Base-by-base conservation (phyloP, 2,329 filamentous ascomycete species). In the Aspergillus alliaceus region DNA sequence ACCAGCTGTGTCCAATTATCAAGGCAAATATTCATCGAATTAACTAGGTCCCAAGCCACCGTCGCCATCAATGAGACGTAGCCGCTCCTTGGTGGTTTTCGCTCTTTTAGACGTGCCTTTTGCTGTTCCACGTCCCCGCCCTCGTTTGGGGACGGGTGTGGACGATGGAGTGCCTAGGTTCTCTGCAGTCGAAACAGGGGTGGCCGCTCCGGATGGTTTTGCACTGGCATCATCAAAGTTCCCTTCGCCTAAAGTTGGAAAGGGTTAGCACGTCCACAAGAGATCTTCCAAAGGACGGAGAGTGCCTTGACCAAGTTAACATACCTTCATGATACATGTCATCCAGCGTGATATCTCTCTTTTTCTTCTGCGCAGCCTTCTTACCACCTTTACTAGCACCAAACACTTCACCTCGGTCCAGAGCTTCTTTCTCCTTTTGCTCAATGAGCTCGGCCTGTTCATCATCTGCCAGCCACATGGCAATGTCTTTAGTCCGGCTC, bases 241-340 rank as follows among this genome's bases (percentile, higher is more conserved):
- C 59, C 95, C 95, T 82, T 99, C 95, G 68, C 93, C 93, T 98
- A 69, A 53, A 60, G 42, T 40, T 40, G 47, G n/a, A 32, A 42
- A 32, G 25, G 51, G 44, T 27, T 18, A 22, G 24, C 39, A n/a
- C 24, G 18, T 25, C 47, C 4, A 42, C n/a, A 32, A 14, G 8
- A 12, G 12, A n/a, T 15, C 14, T 25, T 5, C 4, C 27, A n/a
- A 34, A 15, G n/a, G 12, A 8, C 3, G 9, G 9, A 34, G 27
- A 52, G 51, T 32, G 42, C 29, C n/a, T 31, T 6, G 1, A 18
- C 6, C 59, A n/a, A 4, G 54, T 14, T 8, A 12, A 79, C 90
- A 87, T 75, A 96, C 95, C 95, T 83, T 99, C 95, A 74, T 99
- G 95, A 78, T 99, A 99, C 90, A 99, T 92, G 72, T 97, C 93